Evolutionary conservation across 441 rosid species (phyloP).

Genomic region (Euphorbia schlechtendalii): DNA sequence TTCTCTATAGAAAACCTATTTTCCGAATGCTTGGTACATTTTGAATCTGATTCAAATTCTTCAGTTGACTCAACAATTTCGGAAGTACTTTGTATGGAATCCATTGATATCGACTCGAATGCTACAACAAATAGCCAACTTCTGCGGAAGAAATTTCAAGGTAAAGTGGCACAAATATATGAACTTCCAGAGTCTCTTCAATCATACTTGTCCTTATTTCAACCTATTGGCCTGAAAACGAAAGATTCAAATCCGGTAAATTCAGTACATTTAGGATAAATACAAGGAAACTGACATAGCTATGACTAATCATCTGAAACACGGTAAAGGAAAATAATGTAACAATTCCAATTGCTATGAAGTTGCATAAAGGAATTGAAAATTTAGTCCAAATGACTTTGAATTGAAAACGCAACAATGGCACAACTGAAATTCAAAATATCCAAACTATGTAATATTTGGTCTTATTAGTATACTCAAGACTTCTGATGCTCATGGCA

Average conservation of each 20-base stretch:
- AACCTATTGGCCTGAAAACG: slow-evolving; percentile 20
- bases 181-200: slow-evolving; percentile 20
- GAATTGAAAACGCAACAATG: neutral
- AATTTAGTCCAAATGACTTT: neutral
- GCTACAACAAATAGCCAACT: slow-evolving; percentile 33
- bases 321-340: neutral
- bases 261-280: slow-evolving; percentile 15
- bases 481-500: neutral
- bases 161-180: slow-evolving; percentile 18
- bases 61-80: slow-evolving; percentile 59
- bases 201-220: slow-evolving; percentile 27
- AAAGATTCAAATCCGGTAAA: slow-evolving; percentile 36
- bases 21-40: slow-evolving; percentile 29
- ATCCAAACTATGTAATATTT: neutral
- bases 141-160: slow-evolving; percentile 29
- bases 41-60: slow-evolving; percentile 24
- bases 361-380: neutral
- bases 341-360: neutral
- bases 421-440: neutral
- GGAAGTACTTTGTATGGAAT: slow-evolving; percentile 30
- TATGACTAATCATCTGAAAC: slow-evolving; percentile 10
- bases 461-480: neutral
- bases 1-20: slow-evolving; percentile 59
- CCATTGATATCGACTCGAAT: slow-evolving; percentile 33
- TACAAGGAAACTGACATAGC: slow-evolving; percentile 7